phyloP scores from a whole-genome alignment of 2,329 filamentous ascomycete species.

The Bimuria novae-zelandiae region DNA sequence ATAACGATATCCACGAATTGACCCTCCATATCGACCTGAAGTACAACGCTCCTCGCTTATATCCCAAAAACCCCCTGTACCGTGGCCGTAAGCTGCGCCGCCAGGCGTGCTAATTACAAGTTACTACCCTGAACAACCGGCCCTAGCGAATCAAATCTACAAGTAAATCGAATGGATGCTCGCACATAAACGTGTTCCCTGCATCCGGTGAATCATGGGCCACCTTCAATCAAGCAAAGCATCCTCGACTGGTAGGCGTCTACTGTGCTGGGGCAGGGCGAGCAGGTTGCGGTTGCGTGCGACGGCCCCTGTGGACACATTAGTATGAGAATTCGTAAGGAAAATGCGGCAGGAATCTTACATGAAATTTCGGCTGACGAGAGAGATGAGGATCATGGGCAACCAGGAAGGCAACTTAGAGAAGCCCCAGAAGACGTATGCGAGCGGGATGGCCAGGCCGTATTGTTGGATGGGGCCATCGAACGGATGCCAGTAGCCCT shows the following conservation, averaged over 20 bases:
- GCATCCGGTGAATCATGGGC: neutral
- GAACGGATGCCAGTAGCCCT: conserved; percentile 77
- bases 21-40: neutral
- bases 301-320: conserved; percentile 39
- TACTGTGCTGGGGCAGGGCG: conserved; percentile 18
- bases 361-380: conserved; percentile 76
- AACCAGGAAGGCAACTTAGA: conserved; percentile 69
- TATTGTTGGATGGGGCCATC: conserved; percentile 68
- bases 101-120: conserved; percentile 18
- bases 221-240: neutral
- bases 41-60: neutral
- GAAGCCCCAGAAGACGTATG: conserved; percentile 68
- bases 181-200: neutral
- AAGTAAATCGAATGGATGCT: neutral
- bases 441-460: conserved; percentile 66
- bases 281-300: conserved; percentile 21
- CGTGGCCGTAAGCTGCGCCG: conserved; percentile 5
- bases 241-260: neutral
- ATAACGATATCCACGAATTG: neutral
- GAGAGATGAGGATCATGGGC: conserved; percentile 76
- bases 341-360: too few species aligned
- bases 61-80: conserved; percentile 3
- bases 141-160: conserved; percentile 14
- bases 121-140: conserved; percentile 14
- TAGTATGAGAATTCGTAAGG: conserved; percentile 21